Base-by-base conservation (phyloP, 208 protist genomes). In the Entamoeba invadens region DNA sequence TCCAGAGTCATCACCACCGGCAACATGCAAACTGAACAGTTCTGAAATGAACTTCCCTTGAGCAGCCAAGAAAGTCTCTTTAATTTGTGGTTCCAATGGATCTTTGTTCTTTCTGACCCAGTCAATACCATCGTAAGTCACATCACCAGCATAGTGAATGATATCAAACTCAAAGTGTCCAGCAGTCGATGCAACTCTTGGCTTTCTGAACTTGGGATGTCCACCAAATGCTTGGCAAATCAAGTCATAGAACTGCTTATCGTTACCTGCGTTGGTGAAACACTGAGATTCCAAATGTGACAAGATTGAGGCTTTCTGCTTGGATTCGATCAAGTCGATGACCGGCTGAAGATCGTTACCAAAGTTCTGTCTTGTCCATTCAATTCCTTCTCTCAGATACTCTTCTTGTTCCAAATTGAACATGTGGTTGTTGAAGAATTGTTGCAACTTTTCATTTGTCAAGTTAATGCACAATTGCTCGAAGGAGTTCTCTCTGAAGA, bases 391-490 rank as follows among this genome's bases (percentile, higher is more conserved):
- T 3, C 96, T 93, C 10, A 96, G 95, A 95, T 99, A 99, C 95
- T 99, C 98, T 94, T 98, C 97, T 95, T 99, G 98, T 95, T 98
- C 98, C 68, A 96, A 96, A 94, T 98, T 98, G 18, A 99, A 95
- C 8, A 98, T 99, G 50, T 99, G 96, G 45, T 99, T 97, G 93
- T 99, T 99, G 96, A 98, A 99, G 95, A 98, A 97, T 94, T 98
- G 98, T 95, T 99, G 98, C 68, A 99, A 96, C 50, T 97, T 97
- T 95, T 99, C 98, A 96, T 99, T 99, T 51, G 98, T 97, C 95
- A 97, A 99, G 96, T 99, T 99, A 95, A 99, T 99, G 96, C 98
- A 98, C 18, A 99, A 95, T 96, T 98, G 98, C 96, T 99, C 98
- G 95, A 99, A 99, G 95, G 96, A 97, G 96, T 98, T 98, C 46